These are phyloP conservation scores for Agarophyton chilense DNA, from an alignment of 23 red algal genomes.

Conservation along the genomic window DNA sequence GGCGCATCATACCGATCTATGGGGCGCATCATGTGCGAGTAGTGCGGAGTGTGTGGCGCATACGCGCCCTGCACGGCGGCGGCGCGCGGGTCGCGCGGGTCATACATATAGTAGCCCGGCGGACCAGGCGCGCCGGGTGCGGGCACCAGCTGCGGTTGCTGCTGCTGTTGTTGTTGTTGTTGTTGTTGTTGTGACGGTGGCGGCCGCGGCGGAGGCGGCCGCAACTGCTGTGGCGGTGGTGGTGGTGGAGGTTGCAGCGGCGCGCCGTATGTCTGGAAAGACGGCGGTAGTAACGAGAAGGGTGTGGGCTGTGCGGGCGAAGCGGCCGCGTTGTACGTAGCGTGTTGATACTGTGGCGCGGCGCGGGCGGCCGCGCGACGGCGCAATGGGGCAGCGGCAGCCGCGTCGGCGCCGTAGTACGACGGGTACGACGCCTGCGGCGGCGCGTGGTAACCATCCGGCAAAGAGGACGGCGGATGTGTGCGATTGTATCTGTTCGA, in stretches of 20 bases:
- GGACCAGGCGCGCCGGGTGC: too few species aligned
- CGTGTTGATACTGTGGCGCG: too few species aligned
- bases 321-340: not conserved
- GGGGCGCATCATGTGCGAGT: too few species aligned
- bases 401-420: slow-evolving; percentile 4
- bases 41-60: not conserved
- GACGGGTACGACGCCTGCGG: not conserved
- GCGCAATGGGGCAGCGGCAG: too few species aligned
- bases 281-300: too few species aligned
- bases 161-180: not conserved
- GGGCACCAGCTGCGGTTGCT: not conserved
- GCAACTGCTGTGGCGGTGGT: too few species aligned
- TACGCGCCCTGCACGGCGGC: not conserved
- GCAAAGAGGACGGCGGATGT: not conserved
- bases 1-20: too few species aligned
- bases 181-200: not conserved
- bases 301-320: not conserved
- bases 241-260: not conserved
- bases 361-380: too few species aligned
- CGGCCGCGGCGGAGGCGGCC: too few species aligned
- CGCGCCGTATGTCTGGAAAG: not conserved
- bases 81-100: not conserved
- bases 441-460: not conserved
- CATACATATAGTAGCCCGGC: too few species aligned
- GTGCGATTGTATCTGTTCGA: not conserved